A percentile compares a stretch with the other conserved stretches of the same genome.
Conservation (phyloP, 192 early-diverging fungal species). For the Mycoemilia scoparia region DNA sequence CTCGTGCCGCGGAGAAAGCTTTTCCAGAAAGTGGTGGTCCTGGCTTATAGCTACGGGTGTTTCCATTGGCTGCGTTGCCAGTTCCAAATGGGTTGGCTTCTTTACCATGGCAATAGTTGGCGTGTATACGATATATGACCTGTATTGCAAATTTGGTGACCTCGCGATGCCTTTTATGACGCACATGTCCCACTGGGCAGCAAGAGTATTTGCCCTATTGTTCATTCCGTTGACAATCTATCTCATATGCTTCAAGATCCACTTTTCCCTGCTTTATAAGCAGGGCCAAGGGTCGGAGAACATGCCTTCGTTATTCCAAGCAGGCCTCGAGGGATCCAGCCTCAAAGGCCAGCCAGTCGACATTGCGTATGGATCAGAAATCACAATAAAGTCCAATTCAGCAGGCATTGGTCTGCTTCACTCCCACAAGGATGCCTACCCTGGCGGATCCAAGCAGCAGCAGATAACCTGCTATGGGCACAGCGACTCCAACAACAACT, state of each 20-base stretch:
- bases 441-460: conserved; percentile 78
- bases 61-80: conserved; percentile 68
- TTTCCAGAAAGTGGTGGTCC: conserved; percentile 71
- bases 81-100: conserved; percentile 94
- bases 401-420: conserved; percentile 83
- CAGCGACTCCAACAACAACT: conserved; percentile 87
- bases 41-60: conserved; percentile 77
- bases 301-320: conserved; percentile 97
- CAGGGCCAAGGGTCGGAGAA: conserved; percentile 74
- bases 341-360: conserved; percentile 71
- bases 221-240: conserved; percentile 69
- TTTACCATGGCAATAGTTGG: conserved; percentile 83
- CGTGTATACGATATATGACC: conserved; percentile 77
- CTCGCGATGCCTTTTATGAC: conserved; percentile 32
- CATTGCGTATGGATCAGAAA: conserved; percentile 74
- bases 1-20: conserved; percentile 56
- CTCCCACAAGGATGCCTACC: conserved; percentile 77
- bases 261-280: conserved; percentile 70
- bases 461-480: conserved; percentile 90
- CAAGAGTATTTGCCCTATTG: conserved; percentile 63
- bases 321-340: conserved; percentile 61
- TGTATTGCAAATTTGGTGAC: conserved; percentile 77
- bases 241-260: conserved; percentile 59
- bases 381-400: conserved; percentile 66
- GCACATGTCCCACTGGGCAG: conserved; percentile 72